A percentile compares a stretch with the other conserved stretches of the same genome.
Conservation (phyloP, 768 basidiomycete genomes). For the Nidularia sp. region DNA sequence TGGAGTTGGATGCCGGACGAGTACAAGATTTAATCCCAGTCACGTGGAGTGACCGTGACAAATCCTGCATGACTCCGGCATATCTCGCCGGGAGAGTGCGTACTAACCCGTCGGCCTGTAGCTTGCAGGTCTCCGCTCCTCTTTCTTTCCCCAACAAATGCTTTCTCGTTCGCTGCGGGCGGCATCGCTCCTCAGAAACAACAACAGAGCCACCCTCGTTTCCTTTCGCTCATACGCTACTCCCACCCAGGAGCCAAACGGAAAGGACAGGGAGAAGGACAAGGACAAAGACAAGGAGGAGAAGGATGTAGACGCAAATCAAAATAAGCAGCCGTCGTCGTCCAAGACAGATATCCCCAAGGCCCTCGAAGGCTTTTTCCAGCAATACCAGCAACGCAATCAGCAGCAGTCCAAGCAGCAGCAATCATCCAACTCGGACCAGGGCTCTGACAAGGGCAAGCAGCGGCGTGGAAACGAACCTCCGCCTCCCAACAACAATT, state of each 20-base stretch:
- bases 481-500: constrained; percentile 51
- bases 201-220: constrained; percentile 30
- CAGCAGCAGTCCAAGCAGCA: constrained; percentile 36
- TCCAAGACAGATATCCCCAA: constrained; percentile 50
- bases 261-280: constrained; percentile 30
- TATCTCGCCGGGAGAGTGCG: too few relatives aligned
- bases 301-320: constrained; percentile 16
- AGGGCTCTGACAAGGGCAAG: constrained; percentile 18
- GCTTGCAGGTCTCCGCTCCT: too few relatives aligned
- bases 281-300: constrained; percentile 8
- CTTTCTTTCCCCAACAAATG: constrained; percentile 37
- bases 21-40: too few relatives aligned
- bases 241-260: constrained; percentile 23
- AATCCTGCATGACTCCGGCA: too few relatives aligned
- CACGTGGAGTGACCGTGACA: too few relatives aligned
- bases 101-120: too few relatives aligned
- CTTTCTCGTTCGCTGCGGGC: constrained; percentile 61
- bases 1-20: too few relatives aligned
- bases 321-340: constrained; percentile 12
- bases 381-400: constrained; percentile 49
- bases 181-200: constrained; percentile 39
- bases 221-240: constrained; percentile 44
- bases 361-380: constrained; percentile 76
- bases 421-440: constrained; percentile 28
- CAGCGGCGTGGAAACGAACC: constrained; percentile 25